Evolutionary conservation across 495 filamentous ascomycete species (phyloP).

Genomic region (Xylaria sp.): DNA sequence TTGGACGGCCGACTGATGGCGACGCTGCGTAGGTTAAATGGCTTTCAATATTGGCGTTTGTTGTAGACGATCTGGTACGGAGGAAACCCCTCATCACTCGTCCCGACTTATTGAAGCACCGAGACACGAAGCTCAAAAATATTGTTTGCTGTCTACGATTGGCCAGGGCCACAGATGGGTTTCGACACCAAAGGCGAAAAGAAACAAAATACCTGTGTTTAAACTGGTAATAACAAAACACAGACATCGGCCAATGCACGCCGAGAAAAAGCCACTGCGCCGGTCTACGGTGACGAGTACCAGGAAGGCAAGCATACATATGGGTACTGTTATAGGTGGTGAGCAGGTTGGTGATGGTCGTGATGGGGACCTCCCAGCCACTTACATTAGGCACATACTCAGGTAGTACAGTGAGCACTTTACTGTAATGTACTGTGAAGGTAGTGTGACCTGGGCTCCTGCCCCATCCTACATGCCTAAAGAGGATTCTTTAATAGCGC

Average conservation of each 20-base stretch:
- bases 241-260: conserved; percentile 3
- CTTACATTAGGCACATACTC: not conserved
- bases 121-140: conserved; percentile 12
- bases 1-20: not conserved
- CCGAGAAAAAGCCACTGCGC: conserved; percentile 17
- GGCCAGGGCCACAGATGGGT: not conserved
- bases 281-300: conserved; percentile 8
- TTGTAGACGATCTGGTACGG: not conserved
- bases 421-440: not conserved
- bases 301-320: not conserved
- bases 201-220: not conserved
- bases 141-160: not conserved
- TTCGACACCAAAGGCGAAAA: not conserved
- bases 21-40: not conserved
- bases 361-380: not conserved
- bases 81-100: not conserved
- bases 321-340: not conserved
- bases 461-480: no score
- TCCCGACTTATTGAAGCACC: not conserved
- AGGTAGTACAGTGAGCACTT: not conserved
- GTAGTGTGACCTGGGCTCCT: no score
- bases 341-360: not conserved
- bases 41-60: no score
- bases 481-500: conserved; percentile 12
- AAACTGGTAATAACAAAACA: not conserved